Percentiles rank a stretch among this genome's conserved stretches.
Conservation (phyloP, 768 basidiomycete species). For the Tylopilus vinaceipallidus region DNA sequence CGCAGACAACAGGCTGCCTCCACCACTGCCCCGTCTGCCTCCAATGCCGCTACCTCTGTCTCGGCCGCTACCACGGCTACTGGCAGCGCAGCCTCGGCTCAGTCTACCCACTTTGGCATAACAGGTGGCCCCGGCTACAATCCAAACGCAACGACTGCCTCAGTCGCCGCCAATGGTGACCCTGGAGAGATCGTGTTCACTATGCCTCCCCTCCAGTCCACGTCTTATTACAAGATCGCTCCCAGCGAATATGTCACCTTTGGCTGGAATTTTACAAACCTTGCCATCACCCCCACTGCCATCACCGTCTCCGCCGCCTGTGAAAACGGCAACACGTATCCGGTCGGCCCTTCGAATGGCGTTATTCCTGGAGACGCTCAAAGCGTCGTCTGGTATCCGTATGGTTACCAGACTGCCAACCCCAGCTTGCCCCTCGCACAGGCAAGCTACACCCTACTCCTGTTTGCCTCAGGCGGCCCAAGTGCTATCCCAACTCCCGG, state of each 20-base stretch:
- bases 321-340: slow-evolving; percentile 67
- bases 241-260: slow-evolving; percentile 55
- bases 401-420: slow-evolving; percentile 48
- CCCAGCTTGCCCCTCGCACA: slow-evolving; percentile 56
- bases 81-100: neutral
- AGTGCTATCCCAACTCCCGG: slow-evolving; percentile 49
- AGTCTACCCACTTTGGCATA: slow-evolving; percentile 12
- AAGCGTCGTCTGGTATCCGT: slow-evolving; percentile 58
- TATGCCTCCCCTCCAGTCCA: slow-evolving; percentile 54
- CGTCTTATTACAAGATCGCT: slow-evolving; percentile 69
- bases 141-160: slow-evolving; percentile 20
- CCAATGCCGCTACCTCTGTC: neutral
- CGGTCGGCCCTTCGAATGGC: slow-evolving; percentile 57
- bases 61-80: neutral
- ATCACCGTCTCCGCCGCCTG: slow-evolving; percentile 66
- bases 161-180: slow-evolving; percentile 37
- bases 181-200: slow-evolving; percentile 51
- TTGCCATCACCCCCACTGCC: slow-evolving; percentile 48
- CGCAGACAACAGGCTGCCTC: slow-evolving; percentile 24
- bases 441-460: slow-evolving; percentile 56
- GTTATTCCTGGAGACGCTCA: slow-evolving; percentile 51
- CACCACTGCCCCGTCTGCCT: neutral
- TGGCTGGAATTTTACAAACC: slow-evolving; percentile 70
- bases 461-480: slow-evolving; percentile 56
- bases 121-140: slow-evolving; percentile 28